These are phyloP conservation scores for Cutaneotrichosporon sp. DNA, from an alignment of 1,284 basidiomycete genomes.

Conservation along the genomic window DNA sequence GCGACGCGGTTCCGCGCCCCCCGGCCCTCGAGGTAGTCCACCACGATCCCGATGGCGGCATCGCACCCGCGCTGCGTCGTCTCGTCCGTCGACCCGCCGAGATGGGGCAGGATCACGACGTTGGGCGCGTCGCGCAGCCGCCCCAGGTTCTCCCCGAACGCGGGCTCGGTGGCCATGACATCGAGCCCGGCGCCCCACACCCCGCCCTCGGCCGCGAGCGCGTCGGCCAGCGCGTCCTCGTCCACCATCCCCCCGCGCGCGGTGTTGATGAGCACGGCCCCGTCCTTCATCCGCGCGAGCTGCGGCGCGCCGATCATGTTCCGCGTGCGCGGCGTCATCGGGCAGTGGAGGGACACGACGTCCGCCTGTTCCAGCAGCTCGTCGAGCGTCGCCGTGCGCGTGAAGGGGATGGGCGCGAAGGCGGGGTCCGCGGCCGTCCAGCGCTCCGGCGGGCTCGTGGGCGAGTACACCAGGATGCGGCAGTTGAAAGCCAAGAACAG, in stretches of 20 bases:
- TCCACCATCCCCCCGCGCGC: constrained; percentile 57
- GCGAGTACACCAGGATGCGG: constrained; percentile 51
- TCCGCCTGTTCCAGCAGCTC: constrained; percentile 53
- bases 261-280: constrained; percentile 56
- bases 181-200: constrained; percentile 59
- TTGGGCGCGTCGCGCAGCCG: constrained; percentile 38
- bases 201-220: constrained; percentile 41
- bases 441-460: constrained; percentile 42
- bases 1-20: constrained; percentile 38
- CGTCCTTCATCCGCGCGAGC: constrained; percentile 50
- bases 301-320: constrained; percentile 51
- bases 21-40: constrained; percentile 44
- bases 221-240: constrained; percentile 55
- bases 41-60: constrained; percentile 42
- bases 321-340: constrained; percentile 52
- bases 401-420: constrained; percentile 55
- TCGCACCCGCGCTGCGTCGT: constrained; percentile 38
- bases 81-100: constrained; percentile 45
- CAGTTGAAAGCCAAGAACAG: constrained; percentile 50
- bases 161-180: constrained; percentile 55
- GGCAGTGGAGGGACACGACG: constrained; percentile 58
- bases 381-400: constrained; percentile 47
- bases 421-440: constrained; percentile 36
- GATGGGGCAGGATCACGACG: constrained; percentile 44
- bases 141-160: constrained; percentile 37